A percentile compares a stretch with the other conserved stretches of the same genome.
These are phyloP conservation scores for Phytophthora palmivora DNA, from an alignment of 352 stramenopile species.

Conservation along the genomic window DNA sequence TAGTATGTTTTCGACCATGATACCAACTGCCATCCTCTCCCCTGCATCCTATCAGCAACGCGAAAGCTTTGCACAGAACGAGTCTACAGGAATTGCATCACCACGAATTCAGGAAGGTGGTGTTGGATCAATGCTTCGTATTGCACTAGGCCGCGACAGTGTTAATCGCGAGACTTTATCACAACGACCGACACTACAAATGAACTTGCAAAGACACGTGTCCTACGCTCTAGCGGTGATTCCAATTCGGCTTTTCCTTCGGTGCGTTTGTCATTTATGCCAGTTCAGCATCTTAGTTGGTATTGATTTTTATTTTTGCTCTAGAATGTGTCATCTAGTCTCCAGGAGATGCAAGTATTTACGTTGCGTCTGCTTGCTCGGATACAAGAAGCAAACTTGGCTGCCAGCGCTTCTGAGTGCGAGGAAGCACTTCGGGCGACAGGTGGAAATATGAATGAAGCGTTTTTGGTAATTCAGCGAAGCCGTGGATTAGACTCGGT, in stretches of 20 bases:
- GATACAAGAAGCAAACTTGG: conserved; percentile 41
- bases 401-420: conserved; percentile 37
- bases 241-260: conserved; percentile 7
- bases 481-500: conserved; percentile 17
- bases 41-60: conserved; percentile 86
- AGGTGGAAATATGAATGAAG: conserved; percentile 41
- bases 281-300: not conserved
- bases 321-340: conserved; percentile 18
- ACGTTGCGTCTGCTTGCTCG: conserved; percentile 33
- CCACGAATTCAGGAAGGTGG: conserved; percentile 45
- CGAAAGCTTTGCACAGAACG: conserved; percentile 61
- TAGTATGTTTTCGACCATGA: conserved; percentile 59
- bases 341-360: conserved; percentile 38
- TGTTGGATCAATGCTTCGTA: conserved; percentile 70
- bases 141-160: conserved; percentile 78
- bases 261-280: conserved; percentile 22
- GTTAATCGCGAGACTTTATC: conserved; percentile 60
- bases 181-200: conserved; percentile 39
- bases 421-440: conserved; percentile 50
- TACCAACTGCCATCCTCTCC: conserved; percentile 59
- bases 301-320: not conserved
- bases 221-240: conserved; percentile 40
- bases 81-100: conserved; percentile 16
- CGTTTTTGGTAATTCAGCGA: conserved; percentile 31
- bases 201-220: conserved; percentile 47